phyloP scores from a whole-genome alignment of 2,329 filamentous ascomycete species.

The Macrophomina tecta region DNA sequence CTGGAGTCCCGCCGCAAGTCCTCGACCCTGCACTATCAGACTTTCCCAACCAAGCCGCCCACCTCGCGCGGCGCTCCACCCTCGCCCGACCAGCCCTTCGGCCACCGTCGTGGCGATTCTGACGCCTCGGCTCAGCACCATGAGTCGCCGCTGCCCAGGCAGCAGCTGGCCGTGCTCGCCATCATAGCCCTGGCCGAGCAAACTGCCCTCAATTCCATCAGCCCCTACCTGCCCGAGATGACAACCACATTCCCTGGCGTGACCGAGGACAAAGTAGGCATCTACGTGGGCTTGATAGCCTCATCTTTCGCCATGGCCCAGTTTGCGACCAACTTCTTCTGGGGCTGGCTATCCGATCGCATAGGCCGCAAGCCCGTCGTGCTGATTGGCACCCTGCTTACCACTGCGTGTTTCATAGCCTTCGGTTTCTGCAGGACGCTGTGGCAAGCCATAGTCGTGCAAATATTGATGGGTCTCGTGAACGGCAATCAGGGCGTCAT shows the following conservation, averaged over 20 bases:
- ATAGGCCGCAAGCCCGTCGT: constrained; percentile 84
- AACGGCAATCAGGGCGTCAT: constrained; percentile 97
- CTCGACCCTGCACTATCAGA: constrained; percentile 75
- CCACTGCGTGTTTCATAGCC: constrained; percentile 78
- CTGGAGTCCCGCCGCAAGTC: constrained; percentile 52
- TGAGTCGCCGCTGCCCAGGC: constrained; percentile 78
- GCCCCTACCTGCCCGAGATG: constrained; percentile 94
- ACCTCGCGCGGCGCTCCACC: constrained; percentile 65
- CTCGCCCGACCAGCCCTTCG: constrained; percentile 33
- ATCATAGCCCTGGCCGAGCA: constrained; percentile 91
- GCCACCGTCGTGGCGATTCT: constrained; percentile 37
- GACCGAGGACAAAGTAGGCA: constrained; percentile 70
- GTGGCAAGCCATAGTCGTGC: constrained; percentile 84
- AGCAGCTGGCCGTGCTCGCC: constrained; percentile 83
- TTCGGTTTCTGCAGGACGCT: constrained; percentile 87
- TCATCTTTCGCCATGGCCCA: constrained; percentile 93
- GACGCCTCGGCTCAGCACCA: constrained; percentile 49
- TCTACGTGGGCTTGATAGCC: constrained; percentile 90
- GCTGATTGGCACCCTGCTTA: constrained; percentile 79
- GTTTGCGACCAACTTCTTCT: constrained; percentile 88
- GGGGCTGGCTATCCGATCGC: constrained; percentile 82
- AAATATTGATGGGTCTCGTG: constrained; percentile 87
- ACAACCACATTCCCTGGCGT: constrained; percentile 84
- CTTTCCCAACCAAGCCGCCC: constrained; percentile 78
- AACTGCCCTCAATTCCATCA: constrained; percentile 95